Evolutionary conservation across 768 basidiomycete species (phyloP).

Genomic region (Pulveroboletus sp.): DNA sequence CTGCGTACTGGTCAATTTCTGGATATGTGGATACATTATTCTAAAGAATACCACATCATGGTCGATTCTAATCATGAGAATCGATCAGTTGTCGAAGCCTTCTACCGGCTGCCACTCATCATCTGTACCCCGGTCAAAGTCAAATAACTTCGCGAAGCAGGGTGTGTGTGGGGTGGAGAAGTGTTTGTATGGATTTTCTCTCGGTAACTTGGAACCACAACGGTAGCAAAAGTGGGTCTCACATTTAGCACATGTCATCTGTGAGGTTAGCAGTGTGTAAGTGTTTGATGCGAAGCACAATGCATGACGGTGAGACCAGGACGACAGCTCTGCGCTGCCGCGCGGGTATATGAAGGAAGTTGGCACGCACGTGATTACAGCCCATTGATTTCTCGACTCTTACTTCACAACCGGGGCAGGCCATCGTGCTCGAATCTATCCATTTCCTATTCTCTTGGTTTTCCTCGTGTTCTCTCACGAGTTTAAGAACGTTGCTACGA

Average conservation of each 20-base stretch:
- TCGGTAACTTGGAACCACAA: slow-evolving; percentile 54
- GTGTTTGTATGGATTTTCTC: slow-evolving; percentile 59
- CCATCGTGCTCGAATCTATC: slow-evolving; percentile 64
- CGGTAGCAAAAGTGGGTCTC: slow-evolving; percentile 77
- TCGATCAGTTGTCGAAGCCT: slow-evolving; percentile 30
- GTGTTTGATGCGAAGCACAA: slow-evolving; percentile 1
- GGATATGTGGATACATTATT: no score
- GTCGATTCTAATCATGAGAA: no score
- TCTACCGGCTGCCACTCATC: slow-evolving; percentile 49
- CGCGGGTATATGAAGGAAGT: not conserved
- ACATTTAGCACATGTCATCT: slow-evolving; percentile 83
- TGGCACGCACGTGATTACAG: slow-evolving; percentile 77
- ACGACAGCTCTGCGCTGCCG: not conserved
- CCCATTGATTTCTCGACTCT: slow-evolving; percentile 73
- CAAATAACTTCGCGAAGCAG: slow-evolving; percentile 70
- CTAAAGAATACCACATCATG: no score
- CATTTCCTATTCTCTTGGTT: slow-evolving; percentile 72
- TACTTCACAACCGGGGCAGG: slow-evolving; percentile 70
- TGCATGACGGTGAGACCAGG: not conserved
- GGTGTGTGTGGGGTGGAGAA: slow-evolving; percentile 50
- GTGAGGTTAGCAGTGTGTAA: slow-evolving; percentile 4
- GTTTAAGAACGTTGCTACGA: slow-evolving; percentile 49
- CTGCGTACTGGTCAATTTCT: no score
- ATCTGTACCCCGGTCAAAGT: slow-evolving; percentile 36
- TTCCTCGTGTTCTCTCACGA: slow-evolving; percentile 65